Percentiles rank a stretch among this genome's conserved stretches.
Evolutionary conservation across 2,329 filamentous ascomycete genomes (phyloP).

Genomic region (Colletotrichum incanum): DNA sequence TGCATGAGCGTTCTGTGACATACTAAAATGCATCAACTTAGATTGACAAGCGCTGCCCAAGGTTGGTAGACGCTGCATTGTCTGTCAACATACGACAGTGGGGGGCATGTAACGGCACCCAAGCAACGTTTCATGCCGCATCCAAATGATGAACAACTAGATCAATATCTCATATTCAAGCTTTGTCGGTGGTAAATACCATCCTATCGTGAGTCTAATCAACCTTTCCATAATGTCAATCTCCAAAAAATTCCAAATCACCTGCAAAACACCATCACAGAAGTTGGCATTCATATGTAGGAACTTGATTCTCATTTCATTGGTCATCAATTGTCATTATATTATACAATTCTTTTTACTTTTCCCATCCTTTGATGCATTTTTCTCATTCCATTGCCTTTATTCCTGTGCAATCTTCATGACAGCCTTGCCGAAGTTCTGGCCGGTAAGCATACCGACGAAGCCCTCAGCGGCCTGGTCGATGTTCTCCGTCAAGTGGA

Average conservation of each 20-base stretch:
- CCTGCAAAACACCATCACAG: neutral
- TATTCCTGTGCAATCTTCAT: constrained; percentile 67
- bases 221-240: no score
- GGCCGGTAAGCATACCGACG: constrained; percentile 80
- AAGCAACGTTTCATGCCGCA: no score
- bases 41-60: neutral
- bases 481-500: constrained; percentile 80
- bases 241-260: no score
- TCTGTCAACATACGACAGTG: no score
- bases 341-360: constrained; percentile 23
- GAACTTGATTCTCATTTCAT: neutral
- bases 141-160: no score
- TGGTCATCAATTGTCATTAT: constrained; percentile 40
- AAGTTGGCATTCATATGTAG: no score
- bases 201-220: no score
- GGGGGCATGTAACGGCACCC: no score
- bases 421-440: constrained; percentile 91
- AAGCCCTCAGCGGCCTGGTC: constrained; percentile 84
- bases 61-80: neutral
- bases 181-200: no score
- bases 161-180: no score
- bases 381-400: neutral
- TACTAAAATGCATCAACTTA: neutral
- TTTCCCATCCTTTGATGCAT: neutral
- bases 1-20: neutral